phyloP scores from a whole-genome alignment of 371 early-diverging fungal genomes.

The Fennellomyces sp. region DNA sequence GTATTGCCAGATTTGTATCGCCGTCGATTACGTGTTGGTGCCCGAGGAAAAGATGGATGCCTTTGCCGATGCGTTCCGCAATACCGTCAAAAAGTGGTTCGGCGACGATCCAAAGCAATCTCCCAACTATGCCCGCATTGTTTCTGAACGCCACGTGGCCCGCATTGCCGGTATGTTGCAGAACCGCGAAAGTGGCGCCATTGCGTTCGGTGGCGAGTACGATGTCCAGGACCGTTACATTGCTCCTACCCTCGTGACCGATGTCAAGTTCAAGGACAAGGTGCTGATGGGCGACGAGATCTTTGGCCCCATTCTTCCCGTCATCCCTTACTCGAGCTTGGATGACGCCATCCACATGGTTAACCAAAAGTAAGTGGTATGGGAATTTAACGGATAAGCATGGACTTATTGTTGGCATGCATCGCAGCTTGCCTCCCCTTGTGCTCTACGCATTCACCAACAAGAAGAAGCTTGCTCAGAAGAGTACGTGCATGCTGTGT shows the following conservation, averaged over 20 bases:
- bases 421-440: constrained; percentile 29
- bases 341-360: constrained; percentile 31
- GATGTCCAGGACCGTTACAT: constrained; percentile 20
- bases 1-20: constrained; percentile 71
- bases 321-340: constrained; percentile 22
- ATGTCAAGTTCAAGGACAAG: constrained; percentile 22
- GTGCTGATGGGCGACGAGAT: constrained; percentile 53
- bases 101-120: constrained; percentile 54
- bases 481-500: constrained; percentile 21
- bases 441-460: constrained; percentile 31
- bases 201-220: constrained; percentile 43
- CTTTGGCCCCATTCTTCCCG: constrained; percentile 86
- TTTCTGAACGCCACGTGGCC: constrained; percentile 71
- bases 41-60: constrained; percentile 49
- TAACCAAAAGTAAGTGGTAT: constrained; percentile 32
- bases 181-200: constrained; percentile 45
- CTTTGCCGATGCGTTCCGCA: constrained; percentile 54
- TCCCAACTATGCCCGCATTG: constrained; percentile 65
- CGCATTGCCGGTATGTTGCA: constrained; percentile 64
- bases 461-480: constrained; percentile 23
- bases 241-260: constrained; percentile 19
- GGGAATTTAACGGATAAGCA: too few relatives aligned
- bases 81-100: constrained; percentile 50
- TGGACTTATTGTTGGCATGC: too few relatives aligned
- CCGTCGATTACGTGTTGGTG: constrained; percentile 84